Evolutionary conservation across 164 flowering plant species (phyloP).

Genomic region (Magnolia changhungtana): DNA sequence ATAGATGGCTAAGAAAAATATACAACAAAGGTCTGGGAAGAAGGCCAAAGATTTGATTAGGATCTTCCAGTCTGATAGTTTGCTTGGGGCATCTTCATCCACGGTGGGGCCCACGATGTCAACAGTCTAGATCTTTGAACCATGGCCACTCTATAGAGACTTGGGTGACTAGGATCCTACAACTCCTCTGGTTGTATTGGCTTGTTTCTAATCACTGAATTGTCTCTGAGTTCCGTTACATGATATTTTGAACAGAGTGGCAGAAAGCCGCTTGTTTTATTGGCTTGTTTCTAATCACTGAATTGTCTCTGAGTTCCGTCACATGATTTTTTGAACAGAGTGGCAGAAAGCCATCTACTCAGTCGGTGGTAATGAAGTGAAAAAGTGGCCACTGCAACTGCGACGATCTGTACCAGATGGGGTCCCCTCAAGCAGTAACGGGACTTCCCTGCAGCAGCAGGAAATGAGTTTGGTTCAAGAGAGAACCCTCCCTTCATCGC

Average conservation of each 20-base stretch:
- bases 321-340: conserved; percentile 43
- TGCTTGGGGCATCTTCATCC: background rate
- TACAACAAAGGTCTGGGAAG: background rate
- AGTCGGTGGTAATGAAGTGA: conserved; percentile 86
- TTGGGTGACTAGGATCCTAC: background rate
- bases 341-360: conserved; percentile 96
- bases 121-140: background rate
- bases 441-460: conserved; percentile 71
- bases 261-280: conserved; percentile 57
- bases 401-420: conserved; percentile 73
- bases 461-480: conserved; percentile 85
- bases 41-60: background rate
- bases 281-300: background rate
- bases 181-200: background rate
- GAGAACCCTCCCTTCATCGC: conserved; percentile 74
- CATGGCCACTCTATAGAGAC: background rate
- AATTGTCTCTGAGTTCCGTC: background rate
- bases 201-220: background rate
- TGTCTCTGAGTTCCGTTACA: background rate
- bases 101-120: background rate
- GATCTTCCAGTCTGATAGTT: background rate
- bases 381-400: conserved; percentile 90
- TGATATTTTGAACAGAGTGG: conserved; percentile 66
- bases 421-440: conserved; percentile 65
- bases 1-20: background rate